Percentiles rank a stretch among this genome's conserved stretches.
These are phyloP conservation scores for Sphaerosporella brunnea DNA, from an alignment of 495 filamentous ascomycete species.

Conservation along the genomic window DNA sequence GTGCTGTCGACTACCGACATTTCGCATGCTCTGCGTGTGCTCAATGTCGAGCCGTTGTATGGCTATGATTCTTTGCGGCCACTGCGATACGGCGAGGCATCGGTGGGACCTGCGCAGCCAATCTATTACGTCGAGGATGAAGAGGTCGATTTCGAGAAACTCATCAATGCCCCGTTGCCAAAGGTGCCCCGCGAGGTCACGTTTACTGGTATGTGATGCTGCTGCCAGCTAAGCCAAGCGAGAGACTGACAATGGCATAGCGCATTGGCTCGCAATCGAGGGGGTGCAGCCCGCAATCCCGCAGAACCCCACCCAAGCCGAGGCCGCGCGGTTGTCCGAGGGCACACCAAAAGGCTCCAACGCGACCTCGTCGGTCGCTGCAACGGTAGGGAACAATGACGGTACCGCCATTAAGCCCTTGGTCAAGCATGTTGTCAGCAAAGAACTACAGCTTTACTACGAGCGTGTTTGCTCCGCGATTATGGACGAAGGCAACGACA, in stretches of 20 bases:
- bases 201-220: constrained; percentile 53
- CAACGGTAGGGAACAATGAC: constrained; percentile 43
- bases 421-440: constrained; percentile 87
- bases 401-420: constrained; percentile 68
- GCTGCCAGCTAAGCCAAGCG: neutral
- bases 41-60: constrained; percentile 88
- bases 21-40: constrained; percentile 57
- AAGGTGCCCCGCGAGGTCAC: constrained; percentile 86
- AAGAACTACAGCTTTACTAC: constrained; percentile 93
- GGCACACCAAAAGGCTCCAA: constrained; percentile 75
- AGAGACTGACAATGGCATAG: constrained; percentile 30
- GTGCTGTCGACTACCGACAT: constrained; percentile 72
- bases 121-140: constrained; percentile 97
- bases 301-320: constrained; percentile 76
- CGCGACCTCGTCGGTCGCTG: constrained; percentile 62
- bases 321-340: constrained; percentile 56
- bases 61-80: constrained; percentile 83
- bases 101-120: constrained; percentile 81
- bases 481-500: constrained; percentile 62
- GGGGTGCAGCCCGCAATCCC: constrained; percentile 90
- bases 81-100: constrained; percentile 80
- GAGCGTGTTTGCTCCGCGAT: constrained; percentile 77
- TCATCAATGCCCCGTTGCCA: constrained; percentile 88
- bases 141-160: constrained; percentile 94
- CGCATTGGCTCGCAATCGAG: constrained; percentile 90